Percentiles rank a stretch among this genome's conserved stretches.
These are phyloP conservation scores for Panicum hallii DNA, from an alignment of 202 grass and related monocot species.

Conservation along the genomic window DNA sequence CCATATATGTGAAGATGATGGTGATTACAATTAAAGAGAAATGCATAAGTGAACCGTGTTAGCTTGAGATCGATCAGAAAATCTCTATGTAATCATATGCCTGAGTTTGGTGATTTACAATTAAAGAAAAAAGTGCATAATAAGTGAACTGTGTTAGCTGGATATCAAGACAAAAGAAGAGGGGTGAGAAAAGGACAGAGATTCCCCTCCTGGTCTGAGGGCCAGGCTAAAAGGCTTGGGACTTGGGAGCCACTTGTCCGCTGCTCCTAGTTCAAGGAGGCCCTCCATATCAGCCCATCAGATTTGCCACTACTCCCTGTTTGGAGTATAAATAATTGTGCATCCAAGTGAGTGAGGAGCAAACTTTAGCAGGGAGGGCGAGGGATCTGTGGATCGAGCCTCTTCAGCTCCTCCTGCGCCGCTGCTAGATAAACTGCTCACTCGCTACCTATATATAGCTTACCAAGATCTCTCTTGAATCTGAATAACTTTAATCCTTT, in stretches of 20 bases:
- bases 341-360: constrained; percentile 21
- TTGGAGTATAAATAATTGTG: constrained; percentile 22
- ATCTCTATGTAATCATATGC: no score
- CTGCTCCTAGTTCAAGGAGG: constrained; percentile 35
- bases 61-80: no score
- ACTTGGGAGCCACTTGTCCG: constrained; percentile 50
- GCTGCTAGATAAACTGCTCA: neutral
- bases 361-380: neutral
- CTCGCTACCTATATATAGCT: no score
- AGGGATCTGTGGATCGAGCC: neutral
- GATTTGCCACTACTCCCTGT: constrained; percentile 45
- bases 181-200: constrained; percentile 27
- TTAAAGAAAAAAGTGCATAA: no score
- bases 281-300: constrained; percentile 46
- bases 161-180: constrained; percentile 21
- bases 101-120: no score
- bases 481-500: neutral
- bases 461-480: neutral
- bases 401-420: neutral
- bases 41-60: neutral
- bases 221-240: constrained; percentile 49
- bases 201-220: constrained; percentile 39
- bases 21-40: no score
- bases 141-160: no score
- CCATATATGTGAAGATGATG: no score